Base-by-base conservation (phyloP, 495 filamentous ascomycete species). In the Aspergillus mulundensis region DNA sequence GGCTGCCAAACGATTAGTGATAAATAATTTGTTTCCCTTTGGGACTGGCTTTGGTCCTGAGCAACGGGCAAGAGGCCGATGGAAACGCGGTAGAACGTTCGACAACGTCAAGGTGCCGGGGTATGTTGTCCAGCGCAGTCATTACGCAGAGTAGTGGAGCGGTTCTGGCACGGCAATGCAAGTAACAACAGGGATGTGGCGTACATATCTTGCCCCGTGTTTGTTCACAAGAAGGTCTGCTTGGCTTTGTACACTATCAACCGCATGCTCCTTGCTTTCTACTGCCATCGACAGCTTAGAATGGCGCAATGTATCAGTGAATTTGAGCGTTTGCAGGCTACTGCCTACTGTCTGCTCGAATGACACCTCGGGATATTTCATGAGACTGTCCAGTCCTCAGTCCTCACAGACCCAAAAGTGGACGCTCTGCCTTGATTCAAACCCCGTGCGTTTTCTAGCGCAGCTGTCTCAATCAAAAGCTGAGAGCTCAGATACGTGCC, bases 31-130 rank as follows among this genome's bases (percentile, higher is more conserved):
- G 3, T 36, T 7, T 10, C 7, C 8, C 6, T 14, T 18, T 18
- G 14, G 18, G 8, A 18, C 15, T 40, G 38, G n/a, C 14, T 8
- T 3, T 12, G 38, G n/a, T 3, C 32, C 12, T 11, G 32, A 36
- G 32, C 32, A 10, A 14, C 5, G 2, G 5, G 32, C 14, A 40
- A 16, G 38, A 3, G 14, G n/a, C 38, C 34, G n/a, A 50, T 36
- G 30, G 46, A 50, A 50, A 21, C 6, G 28, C 30, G 46, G 46
- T 4, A 38, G 46, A 50, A 38, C 19, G 15, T 50, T 50, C 46
- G 46, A 50, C 46, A 15, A 21, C 16, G 16, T 38, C 46, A 38
- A 34, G 45, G n/a, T 25, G 7, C 21, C 45, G 18, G 30, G 16
- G 30, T 36, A 40, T 3, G 15, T 5, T 28, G 25, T 28, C 21